Conservation (phyloP, 2,329 filamentous ascomycete genomes). For the Shiraia sp. region DNA sequence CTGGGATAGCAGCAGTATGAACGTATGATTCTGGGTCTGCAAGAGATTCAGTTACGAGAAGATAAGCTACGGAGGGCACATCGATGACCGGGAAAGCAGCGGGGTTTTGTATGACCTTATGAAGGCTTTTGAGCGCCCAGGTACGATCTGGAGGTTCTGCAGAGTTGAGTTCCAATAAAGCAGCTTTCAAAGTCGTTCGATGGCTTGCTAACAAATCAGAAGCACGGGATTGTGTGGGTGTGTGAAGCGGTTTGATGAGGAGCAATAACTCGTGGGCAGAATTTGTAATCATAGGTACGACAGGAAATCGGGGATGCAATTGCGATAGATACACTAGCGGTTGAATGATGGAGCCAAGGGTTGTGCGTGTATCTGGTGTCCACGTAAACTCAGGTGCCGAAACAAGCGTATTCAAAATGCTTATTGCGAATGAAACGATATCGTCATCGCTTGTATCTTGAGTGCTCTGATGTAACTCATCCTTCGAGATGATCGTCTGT, state of each 20-base stretch:
- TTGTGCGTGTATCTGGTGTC: conserved; percentile 23
- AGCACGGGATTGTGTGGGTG: conserved; percentile 41
- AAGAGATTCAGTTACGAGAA: conserved; percentile 67
- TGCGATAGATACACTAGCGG: conserved; percentile 31
- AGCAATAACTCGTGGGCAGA: conserved; percentile 51
- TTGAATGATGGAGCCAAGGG: conserved; percentile 11
- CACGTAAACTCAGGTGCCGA: conserved; percentile 39
- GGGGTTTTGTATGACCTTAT: conserved; percentile 54
- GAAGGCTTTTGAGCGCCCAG: conserved; percentile 39
- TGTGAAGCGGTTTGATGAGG: conserved; percentile 58
- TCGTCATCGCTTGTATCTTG: conserved; percentile 9
- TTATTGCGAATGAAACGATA: conserved; percentile 46
- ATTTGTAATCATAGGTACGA: conserved; percentile 26
- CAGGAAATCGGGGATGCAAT: conserved; percentile 3
- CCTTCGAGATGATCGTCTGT: conserved; percentile 25
- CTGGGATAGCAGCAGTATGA: conserved; percentile 68
- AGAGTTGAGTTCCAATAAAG: conserved; percentile 35
- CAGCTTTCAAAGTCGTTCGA: conserved; percentile 25
- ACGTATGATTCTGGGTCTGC: conserved; percentile 72
- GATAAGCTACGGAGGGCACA: conserved; percentile 65
- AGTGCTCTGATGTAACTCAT: neutral
- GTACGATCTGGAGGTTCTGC: conserved; percentile 42
- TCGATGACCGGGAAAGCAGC: conserved; percentile 63
- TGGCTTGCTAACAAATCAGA: conserved; percentile 55
- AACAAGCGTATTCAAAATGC: conserved; percentile 45